Conservation (phyloP, 2,329 filamentous ascomycete species). For the Nemania sp. region DNA sequence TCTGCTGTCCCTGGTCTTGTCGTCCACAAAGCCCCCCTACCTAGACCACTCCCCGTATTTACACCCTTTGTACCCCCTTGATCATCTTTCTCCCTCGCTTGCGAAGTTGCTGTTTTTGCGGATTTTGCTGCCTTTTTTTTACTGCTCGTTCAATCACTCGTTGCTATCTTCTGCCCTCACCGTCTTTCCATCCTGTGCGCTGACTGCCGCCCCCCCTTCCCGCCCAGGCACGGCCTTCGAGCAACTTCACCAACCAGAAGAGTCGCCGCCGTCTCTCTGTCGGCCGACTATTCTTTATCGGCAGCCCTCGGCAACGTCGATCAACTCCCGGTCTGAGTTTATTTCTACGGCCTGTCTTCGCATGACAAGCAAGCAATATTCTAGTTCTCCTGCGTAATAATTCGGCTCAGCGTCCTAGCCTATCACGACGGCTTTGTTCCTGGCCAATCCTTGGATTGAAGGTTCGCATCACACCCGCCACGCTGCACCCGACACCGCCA, state of each 20-base stretch:
- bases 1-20: conserved; percentile 36
- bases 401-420: conserved; percentile 23
- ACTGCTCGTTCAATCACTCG: conserved; percentile 28
- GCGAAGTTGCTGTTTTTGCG: conserved; percentile 39
- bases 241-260: conserved; percentile 24
- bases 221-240: conserved; percentile 32
- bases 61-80: conserved; percentile 37
- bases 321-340: conserved; percentile 12
- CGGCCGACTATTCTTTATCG: conserved; percentile 28
- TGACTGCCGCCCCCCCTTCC: conserved; percentile 35
- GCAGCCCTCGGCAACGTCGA: conserved; percentile 20
- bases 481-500: conserved; percentile 29
- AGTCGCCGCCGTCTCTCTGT: conserved; percentile 26
- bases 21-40: conserved; percentile 37
- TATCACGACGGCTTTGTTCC: conserved; percentile 15
- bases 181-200: conserved; percentile 34
- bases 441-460: conserved; percentile 26
- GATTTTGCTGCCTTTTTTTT: no score
- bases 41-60: conserved; percentile 32
- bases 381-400: conserved; percentile 32
- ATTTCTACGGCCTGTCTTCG: conserved; percentile 33
- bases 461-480: conserved; percentile 34
- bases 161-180: conserved; percentile 26
- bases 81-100: conserved; percentile 34
- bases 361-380: conserved; percentile 32